These are phyloP conservation scores for Cryptosporidium viatorum DNA, from an alignment of 169 alveolate species.

Conservation along the genomic window DNA sequence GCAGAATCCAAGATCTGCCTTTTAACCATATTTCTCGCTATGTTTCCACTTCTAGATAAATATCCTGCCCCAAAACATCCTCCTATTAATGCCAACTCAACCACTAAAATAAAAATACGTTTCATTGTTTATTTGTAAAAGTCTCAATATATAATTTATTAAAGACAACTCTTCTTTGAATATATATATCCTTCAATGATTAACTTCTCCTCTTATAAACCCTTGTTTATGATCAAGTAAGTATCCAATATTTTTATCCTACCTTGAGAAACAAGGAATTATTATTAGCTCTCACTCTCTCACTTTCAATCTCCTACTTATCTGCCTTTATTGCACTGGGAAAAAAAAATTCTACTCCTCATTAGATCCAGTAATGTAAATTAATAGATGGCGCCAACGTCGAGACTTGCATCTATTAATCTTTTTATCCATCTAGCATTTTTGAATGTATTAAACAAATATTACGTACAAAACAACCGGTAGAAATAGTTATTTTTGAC, in stretches of 20 bases:
- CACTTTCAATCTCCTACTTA: constrained; percentile 56
- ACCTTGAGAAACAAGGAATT: constrained; percentile 66
- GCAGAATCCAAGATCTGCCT: not conserved
- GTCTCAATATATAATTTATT: constrained; percentile 4
- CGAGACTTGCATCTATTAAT: constrained; percentile 67
- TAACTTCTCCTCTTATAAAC: not conserved
- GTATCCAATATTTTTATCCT: constrained; percentile 21
- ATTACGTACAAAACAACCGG: not conserved
- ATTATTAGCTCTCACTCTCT: constrained; percentile 55
- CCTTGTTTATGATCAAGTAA: constrained; percentile 30
- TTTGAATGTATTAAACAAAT: not conserved
- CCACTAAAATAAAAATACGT: constrained; percentile 19
- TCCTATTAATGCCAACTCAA: constrained; percentile 59
- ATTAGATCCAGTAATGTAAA: constrained; percentile 63
- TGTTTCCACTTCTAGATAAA: constrained; percentile 44
- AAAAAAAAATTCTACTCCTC: constrained; percentile 53
- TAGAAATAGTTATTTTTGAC: not conserved
- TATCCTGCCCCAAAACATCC: constrained; percentile 67
- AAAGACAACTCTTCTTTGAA: constrained; percentile 1
- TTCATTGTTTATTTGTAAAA: constrained; percentile 1
- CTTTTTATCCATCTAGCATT: constrained; percentile 12
- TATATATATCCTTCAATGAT: constrained; percentile 1
- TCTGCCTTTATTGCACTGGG: constrained; percentile 23
- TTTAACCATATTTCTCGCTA: constrained; percentile 11
- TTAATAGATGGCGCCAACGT: constrained; percentile 72